phyloP scores from a whole-genome alignment of 2,329 filamentous ascomycete species.

The Xylaria sp. region DNA sequence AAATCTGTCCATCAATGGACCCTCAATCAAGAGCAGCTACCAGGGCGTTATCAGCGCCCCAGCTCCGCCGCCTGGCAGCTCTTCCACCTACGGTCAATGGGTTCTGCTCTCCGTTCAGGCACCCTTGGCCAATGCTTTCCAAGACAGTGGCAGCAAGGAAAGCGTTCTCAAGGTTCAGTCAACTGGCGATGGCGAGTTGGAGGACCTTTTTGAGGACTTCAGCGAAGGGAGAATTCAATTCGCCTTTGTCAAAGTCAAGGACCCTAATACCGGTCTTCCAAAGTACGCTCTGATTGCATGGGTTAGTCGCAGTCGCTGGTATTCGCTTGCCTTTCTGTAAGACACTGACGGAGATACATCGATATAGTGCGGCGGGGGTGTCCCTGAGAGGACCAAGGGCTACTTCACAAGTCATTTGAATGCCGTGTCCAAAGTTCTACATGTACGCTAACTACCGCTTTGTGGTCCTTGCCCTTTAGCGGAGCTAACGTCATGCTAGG shows the following conservation, averaged over 20 bases:
- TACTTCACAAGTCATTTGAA: constrained; percentile 97
- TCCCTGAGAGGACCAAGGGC: constrained; percentile 97
- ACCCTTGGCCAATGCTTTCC: constrained; percentile 91
- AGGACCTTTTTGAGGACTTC: constrained; percentile 93
- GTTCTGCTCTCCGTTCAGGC: constrained; percentile 93
- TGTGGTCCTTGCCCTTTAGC: constrained; percentile 17
- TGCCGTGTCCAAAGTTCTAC: constrained; percentile 89
- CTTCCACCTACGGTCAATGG: constrained; percentile 90
- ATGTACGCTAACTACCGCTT: constrained; percentile 54
- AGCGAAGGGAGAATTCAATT: constrained; percentile 97
- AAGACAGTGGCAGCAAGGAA: constrained; percentile 86
- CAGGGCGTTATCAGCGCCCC: constrained; percentile 66
- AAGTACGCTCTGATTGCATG: constrained; percentile 95
- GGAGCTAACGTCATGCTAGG: constrained; percentile 56
- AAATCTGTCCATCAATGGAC: constrained; percentile 81
- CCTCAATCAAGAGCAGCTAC: constrained; percentile 86
- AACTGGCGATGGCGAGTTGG: constrained; percentile 91
- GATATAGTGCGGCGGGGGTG: constrained; percentile 84
- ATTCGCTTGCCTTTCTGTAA: constrained; percentile 4
- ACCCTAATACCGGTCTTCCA: constrained; percentile 87
- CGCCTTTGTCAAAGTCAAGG: constrained; percentile 95
- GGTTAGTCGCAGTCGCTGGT: constrained; percentile 56
- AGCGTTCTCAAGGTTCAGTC: constrained; percentile 94
- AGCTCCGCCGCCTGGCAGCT: constrained; percentile 64
- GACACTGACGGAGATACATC: constrained; percentile 29